A percentile compares a stretch with the other conserved stretches of the same genome.
phyloP scores from a whole-genome alignment of 2,329 filamentous ascomycete species.

The Didymella pinodella region DNA sequence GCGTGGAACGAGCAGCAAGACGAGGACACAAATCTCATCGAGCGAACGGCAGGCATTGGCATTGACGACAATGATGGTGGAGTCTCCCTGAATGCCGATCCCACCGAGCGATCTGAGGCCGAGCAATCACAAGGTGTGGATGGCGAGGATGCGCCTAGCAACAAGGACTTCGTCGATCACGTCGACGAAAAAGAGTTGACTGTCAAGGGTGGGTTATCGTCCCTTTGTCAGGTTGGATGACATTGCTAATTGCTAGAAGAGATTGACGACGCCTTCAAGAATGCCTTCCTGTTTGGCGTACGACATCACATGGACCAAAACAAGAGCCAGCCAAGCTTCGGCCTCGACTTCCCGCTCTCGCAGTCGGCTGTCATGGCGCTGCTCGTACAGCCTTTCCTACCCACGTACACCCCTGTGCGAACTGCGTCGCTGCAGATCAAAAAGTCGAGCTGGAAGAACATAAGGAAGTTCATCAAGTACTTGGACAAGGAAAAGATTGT shows the following conservation, averaged over 20 bases:
- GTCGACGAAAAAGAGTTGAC: conserved; percentile 62
- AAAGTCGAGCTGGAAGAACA: conserved; percentile 74
- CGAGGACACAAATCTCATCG: conserved; percentile 44
- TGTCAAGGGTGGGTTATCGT: conserved; percentile 59
- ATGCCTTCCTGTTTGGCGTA: conserved; percentile 70
- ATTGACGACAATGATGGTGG: conserved; percentile 59
- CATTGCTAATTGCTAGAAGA: conserved; percentile 53
- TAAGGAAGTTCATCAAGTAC: conserved; percentile 73
- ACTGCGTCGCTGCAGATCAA: conserved; percentile 70
- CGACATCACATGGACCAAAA: conserved; percentile 66
- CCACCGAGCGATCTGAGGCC: conserved; percentile 42
- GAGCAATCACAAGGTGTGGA: conserved; percentile 45
- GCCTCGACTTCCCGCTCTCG: conserved; percentile 68
- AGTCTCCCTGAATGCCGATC: conserved; percentile 48
- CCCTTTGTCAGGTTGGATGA: not conserved
- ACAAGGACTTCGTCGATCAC: conserved; percentile 45
- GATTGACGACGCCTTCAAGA: conserved; percentile 70
- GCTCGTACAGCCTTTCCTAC: conserved; percentile 71
- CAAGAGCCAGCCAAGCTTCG: conserved; percentile 60
- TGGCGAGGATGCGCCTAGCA: conserved; percentile 45
- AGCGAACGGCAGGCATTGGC: conserved; percentile 52
- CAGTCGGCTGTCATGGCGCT: conserved; percentile 70
- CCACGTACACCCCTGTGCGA: conserved; percentile 64
- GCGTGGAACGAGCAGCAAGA: conserved; percentile 57
- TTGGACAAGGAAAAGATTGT: conserved; percentile 70